These are phyloP conservation scores for Halophytophthora batemanensis DNA, from an alignment of 352 stramenopile species.

Conservation along the genomic window DNA sequence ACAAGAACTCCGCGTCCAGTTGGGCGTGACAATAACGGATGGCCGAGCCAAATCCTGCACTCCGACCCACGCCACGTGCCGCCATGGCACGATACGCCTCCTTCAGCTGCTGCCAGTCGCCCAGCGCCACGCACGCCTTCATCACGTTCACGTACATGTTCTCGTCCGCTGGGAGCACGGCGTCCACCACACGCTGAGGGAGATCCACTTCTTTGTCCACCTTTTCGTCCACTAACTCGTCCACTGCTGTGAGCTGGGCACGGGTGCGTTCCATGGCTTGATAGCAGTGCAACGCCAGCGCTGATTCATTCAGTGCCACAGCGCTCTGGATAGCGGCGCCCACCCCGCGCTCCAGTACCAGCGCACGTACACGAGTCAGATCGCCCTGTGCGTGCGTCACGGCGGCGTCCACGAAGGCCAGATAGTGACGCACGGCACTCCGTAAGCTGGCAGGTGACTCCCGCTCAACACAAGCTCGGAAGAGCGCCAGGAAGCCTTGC, in stretches of 20 bases:
- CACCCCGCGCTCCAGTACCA: constrained; percentile 53
- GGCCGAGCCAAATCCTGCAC: constrained; percentile 59
- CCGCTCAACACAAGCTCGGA: constrained; percentile 23
- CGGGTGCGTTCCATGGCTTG: constrained; percentile 13
- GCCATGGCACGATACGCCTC: constrained; percentile 59
- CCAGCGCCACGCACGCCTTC: constrained; percentile 39
- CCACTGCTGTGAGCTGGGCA: background rate
- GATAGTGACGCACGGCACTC: constrained; percentile 31
- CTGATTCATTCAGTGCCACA: constrained; percentile 32
- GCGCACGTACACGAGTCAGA: constrained; percentile 7
- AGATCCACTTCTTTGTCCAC: constrained; percentile 5
- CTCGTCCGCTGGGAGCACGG: constrained; percentile 48
- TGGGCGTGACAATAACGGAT: constrained; percentile 60
- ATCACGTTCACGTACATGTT: constrained; percentile 82
- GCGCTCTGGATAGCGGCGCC: constrained; percentile 70
- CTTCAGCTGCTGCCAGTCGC: constrained; percentile 41
- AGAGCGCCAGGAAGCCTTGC: constrained; percentile 61
- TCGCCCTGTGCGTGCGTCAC: constrained; percentile 5
- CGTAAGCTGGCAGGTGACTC: constrained; percentile 14
- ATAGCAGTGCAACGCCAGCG: constrained; percentile 51
- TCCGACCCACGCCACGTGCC: constrained; percentile 40
- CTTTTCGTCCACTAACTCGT: background rate
- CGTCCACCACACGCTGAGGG: constrained; percentile 17
- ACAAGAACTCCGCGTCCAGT: constrained; percentile 48
- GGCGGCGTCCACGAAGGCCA: constrained; percentile 35